Conservation (phyloP, 1,139 yeast genomes). For the Starmera stellimalicola region DNA sequence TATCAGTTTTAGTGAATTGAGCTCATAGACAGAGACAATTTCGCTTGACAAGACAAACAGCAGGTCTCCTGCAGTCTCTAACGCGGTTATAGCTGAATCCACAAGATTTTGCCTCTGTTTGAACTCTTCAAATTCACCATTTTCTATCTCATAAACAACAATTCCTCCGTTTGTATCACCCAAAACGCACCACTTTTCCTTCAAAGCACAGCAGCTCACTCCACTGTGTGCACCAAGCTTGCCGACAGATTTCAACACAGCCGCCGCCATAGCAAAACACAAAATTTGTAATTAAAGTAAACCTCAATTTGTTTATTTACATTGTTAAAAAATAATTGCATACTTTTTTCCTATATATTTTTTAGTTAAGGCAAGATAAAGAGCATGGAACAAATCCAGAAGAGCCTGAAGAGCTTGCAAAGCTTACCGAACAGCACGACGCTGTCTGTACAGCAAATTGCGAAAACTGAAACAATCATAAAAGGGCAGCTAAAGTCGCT, state of each 20-base stretch:
- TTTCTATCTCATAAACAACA: not conserved
- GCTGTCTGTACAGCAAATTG: conserved; percentile 10
- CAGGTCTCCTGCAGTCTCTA: not conserved
- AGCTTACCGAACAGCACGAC: conserved; percentile 5
- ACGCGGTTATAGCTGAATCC: not conserved
- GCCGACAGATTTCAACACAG: too few species aligned
- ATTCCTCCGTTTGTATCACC: not conserved
- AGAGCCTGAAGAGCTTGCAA: conserved; percentile 1
- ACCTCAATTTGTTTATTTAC: too few species aligned
- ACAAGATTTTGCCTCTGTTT: not conserved
- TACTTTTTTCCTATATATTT: too few species aligned
- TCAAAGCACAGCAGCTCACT: not conserved
- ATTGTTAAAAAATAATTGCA: too few species aligned
- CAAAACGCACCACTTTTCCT: not conserved
- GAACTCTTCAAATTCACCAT: not conserved
- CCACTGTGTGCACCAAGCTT: too few species aligned
- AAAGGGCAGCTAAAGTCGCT: conserved; percentile 11
- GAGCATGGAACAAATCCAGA: conserved; percentile 2
- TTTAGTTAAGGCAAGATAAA: not conserved
- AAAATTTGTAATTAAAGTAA: too few species aligned
- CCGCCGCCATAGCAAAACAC: too few species aligned
- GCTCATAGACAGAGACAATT: conserved; percentile 1
- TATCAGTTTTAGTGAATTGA: conserved; percentile 1
- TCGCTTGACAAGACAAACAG: conserved; percentile 1
- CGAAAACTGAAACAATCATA: conserved; percentile 12